Evolutionary conservation across 352 stramenopile genomes (phyloP), one percentile per base, ranked within the genome.

Genomic region (Phytophthora cryptogea): DNA sequence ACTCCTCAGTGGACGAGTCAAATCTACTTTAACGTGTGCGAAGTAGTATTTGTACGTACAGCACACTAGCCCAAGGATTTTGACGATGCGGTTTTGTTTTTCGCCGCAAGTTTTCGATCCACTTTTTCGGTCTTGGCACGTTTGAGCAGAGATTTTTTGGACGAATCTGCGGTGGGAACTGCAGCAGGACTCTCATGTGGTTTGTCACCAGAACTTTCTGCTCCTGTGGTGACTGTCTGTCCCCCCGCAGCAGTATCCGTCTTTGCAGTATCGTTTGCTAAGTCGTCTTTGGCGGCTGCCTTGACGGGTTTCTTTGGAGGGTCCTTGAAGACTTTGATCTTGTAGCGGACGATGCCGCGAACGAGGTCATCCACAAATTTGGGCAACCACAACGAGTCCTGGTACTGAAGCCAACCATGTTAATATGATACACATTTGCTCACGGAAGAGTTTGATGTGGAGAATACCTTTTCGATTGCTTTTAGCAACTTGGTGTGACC

Each of bases 321-420:
- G 2, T 83, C 66, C 43, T 83, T 86, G 49, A 84, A 90, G 16
- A 88, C 13, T 63, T 89, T 87, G 67, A 88, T 89, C 54, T 88
- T 89, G 78, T 90, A 89, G 35, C 70, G 68, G 13, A 90, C 64
- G 46, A 90, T 89, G 6, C 79, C 77, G 10, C 75, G 81, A 30
- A 90, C 69, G 42, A 90, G 72, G 27, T 90, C 78, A 16, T 90
- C 78, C 3, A 86, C 64, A 33, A 90, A 89, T 58, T 88, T 90
- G 4, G 81, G 76, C 5, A 90, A 49, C 78, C 81, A 90, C 40
- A 67, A 49, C 27, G 72, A 76, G 47, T 90, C 81, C 53, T 89
- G 78, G 31, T 75, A 88, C 72, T 86, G 37, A 16, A 50, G 13
- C 2, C 31, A 8, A 43, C 10, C 27, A 33, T 26, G 5, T 36